A percentile compares a stretch with the other conserved stretches of the same genome.
phyloP scores from a whole-genome alignment of 257 asterid genomes.

The Capsicum rhomboideum region DNA sequence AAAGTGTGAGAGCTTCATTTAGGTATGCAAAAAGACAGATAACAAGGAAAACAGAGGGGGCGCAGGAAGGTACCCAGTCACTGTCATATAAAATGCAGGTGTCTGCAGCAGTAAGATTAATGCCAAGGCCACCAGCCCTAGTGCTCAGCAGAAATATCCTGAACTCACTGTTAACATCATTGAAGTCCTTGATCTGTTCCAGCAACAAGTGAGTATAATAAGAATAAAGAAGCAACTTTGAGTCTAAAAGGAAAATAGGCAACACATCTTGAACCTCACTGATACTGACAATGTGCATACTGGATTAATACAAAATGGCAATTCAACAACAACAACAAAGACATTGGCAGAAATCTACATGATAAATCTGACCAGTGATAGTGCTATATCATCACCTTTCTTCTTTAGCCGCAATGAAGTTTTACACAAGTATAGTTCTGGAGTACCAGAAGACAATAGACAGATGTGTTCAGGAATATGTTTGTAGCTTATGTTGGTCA shows the following conservation, averaged over 20 bases:
- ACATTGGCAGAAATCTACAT: background rate
- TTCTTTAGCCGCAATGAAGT: background rate
- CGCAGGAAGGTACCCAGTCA: constrained; percentile 69
- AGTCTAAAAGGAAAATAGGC: background rate
- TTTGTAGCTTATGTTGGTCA: background rate
- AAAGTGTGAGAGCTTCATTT: background rate
- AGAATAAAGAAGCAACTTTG: background rate
- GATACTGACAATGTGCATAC: background rate
- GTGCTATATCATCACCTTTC: background rate
- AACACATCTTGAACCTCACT: background rate
- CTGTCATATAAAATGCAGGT: constrained; percentile 97
- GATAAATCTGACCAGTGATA: background rate
- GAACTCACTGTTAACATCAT: constrained; percentile 45
- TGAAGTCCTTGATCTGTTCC: constrained; percentile 80
- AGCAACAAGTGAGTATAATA: background rate
- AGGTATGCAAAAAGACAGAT: background rate
- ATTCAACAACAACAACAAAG: background rate
- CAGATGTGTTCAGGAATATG: background rate
- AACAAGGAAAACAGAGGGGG: background rate
- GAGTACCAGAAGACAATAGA: background rate
- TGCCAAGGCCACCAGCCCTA: constrained; percentile 98
- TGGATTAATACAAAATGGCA: background rate
- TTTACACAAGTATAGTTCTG: background rate
- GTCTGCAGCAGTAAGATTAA: constrained; percentile 96
- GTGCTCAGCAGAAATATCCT: constrained; percentile 93